Percentiles rank a stretch among this genome's conserved stretches.
Evolutionary conservation across 371 early-diverging fungal genomes (phyloP).

Genomic region (Sporodiniella umbellata): DNA sequence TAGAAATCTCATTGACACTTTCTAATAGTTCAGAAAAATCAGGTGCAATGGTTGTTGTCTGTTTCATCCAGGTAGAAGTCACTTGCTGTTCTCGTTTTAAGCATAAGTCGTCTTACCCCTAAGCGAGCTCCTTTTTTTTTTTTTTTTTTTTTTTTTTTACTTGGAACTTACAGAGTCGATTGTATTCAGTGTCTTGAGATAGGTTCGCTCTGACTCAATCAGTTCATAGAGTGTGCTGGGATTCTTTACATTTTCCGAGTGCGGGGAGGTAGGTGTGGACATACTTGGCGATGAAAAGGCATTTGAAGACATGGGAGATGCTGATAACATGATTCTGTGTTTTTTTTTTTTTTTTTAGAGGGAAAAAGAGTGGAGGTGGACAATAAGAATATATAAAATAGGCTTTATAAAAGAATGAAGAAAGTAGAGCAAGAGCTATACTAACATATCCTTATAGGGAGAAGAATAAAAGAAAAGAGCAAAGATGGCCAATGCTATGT

Average conservation of each 20-base stretch:
- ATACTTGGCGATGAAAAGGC: slow-evolving; percentile 7
- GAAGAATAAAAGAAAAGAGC: background rate
- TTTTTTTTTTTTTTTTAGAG: no score
- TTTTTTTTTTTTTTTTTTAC: no score
- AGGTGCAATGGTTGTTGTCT: slow-evolving; percentile 40
- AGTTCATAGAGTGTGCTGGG: slow-evolving; percentile 44
- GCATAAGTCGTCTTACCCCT: no score
- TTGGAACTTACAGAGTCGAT: slow-evolving; percentile 46
- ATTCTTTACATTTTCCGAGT: slow-evolving; percentile 18
- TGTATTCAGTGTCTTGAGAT: slow-evolving; percentile 39
- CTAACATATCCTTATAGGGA: background rate
- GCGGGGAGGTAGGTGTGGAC: slow-evolving; percentile 30
- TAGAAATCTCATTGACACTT: slow-evolving; percentile 33
- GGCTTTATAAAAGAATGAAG: background rate
- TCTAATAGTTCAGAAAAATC: slow-evolving; percentile 47
- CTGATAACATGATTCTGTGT: slow-evolving; percentile 22
- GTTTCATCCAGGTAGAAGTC: slow-evolving; percentile 50
- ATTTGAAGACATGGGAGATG: slow-evolving; percentile 21
- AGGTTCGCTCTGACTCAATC: slow-evolving; percentile 47
- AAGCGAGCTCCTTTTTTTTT: no score
- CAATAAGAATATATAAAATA: background rate
- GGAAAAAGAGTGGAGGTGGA: background rate
- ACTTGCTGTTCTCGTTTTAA: slow-evolving; percentile 36
- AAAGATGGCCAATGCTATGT: background rate
- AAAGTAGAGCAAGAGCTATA: background rate